Conservation (phyloP, 768 basidiomycete genomes). For the Dioszegia aurantiaca region DNA sequence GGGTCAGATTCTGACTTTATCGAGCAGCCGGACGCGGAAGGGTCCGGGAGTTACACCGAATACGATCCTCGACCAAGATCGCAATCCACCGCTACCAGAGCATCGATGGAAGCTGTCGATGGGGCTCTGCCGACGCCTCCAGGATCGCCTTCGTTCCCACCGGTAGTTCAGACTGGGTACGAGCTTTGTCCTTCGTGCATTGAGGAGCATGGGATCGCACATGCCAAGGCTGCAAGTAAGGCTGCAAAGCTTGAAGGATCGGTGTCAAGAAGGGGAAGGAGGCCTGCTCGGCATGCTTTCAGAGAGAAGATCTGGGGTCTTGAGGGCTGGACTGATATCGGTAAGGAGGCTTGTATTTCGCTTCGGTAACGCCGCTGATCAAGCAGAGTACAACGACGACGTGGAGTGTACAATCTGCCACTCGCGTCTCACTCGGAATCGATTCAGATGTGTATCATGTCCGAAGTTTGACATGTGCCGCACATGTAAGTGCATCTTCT, state of each 20-base stretch:
- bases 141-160: background rate
- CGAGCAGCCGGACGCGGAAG: slow-evolving; percentile 1
- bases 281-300: slow-evolving; percentile 81
- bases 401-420: slow-evolving; percentile 79
- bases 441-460: slow-evolving; percentile 84
- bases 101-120: slow-evolving; percentile 8
- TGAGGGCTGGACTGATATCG: slow-evolving; percentile 81
- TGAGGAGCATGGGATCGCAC: slow-evolving; percentile 70
- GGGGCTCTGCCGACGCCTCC: slow-evolving; percentile 6
- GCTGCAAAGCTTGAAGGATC: slow-evolving; percentile 4
- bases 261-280: slow-evolving; percentile 4
- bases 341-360: no score
- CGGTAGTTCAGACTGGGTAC: slow-evolving; percentile 58
- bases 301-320: slow-evolving; percentile 81
- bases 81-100: background rate
- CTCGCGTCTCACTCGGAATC: slow-evolving; percentile 59
- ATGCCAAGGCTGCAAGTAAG: slow-evolving; percentile 56
- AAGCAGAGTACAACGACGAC: slow-evolving; percentile 70
- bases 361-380: background rate
- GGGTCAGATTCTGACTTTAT: background rate
- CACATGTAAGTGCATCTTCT: slow-evolving; percentile 62
- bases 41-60: background rate
- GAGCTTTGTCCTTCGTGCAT: slow-evolving; percentile 83
- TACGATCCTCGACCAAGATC: slow-evolving; percentile 6
- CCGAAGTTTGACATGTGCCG: slow-evolving; percentile 74